A percentile compares a stretch with the other conserved stretches of the same genome.
phyloP scores from a whole-genome alignment of 768 basidiomycete genomes.

The Boletus barrowsii region DNA sequence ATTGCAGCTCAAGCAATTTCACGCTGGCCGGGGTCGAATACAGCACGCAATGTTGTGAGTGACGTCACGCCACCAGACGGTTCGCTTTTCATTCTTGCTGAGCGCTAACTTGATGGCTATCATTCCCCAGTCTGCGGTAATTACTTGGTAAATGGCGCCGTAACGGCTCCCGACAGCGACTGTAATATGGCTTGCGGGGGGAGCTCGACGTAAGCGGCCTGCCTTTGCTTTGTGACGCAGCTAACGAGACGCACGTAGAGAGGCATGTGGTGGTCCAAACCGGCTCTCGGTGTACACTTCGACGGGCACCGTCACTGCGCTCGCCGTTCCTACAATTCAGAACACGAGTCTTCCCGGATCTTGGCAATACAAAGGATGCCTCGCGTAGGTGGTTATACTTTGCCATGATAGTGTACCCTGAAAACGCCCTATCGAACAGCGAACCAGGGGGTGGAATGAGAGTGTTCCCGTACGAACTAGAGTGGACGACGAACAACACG shows the following conservation, averaged over 20 bases:
- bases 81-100: slow-evolving; percentile 43
- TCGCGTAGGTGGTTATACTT: slow-evolving; percentile 43
- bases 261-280: slow-evolving; percentile 72
- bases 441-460: slow-evolving; percentile 43
- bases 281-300: slow-evolving; percentile 68
- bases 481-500: slow-evolving; percentile 60
- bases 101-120: neutral
- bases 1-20: slow-evolving; percentile 55
- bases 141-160: slow-evolving; percentile 59
- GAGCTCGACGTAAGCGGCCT: slow-evolving; percentile 49
- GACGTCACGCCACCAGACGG: neutral
- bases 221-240: neutral
- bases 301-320: slow-evolving; percentile 45
- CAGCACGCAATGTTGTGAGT: slow-evolving; percentile 48
- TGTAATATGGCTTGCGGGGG: slow-evolving; percentile 80
- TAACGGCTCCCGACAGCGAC: slow-evolving; percentile 40
- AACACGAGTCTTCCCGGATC: slow-evolving; percentile 58
- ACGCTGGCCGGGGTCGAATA: slow-evolving; percentile 73
- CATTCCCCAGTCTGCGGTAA: slow-evolving; percentile 63
- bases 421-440: slow-evolving; percentile 29
- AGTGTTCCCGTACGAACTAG: slow-evolving; percentile 60
- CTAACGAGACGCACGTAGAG: slow-evolving; percentile 31
- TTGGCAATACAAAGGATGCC: slow-evolving; percentile 66
- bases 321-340: slow-evolving; percentile 58
- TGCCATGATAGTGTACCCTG: neutral